phyloP scores from a whole-genome alignment of 2,329 filamentous ascomycete species.

The Ramularia endophylla region DNA sequence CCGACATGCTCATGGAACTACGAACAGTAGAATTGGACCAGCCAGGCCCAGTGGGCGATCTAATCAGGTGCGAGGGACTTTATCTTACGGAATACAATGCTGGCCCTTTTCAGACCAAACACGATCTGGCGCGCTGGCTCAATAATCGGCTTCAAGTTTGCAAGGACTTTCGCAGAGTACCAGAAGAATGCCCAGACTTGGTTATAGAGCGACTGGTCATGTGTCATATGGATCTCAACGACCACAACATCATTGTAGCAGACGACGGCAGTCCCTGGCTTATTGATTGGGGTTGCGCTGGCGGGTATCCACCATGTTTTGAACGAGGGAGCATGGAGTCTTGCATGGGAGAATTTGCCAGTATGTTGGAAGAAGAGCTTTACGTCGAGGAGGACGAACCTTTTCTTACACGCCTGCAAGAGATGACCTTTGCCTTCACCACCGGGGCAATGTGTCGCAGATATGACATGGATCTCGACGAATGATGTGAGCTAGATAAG shows the following conservation, averaged over 20 bases:
- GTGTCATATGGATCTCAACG: not conserved
- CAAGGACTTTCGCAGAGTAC: not conserved
- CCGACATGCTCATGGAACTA: not conserved
- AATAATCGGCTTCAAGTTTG: not conserved
- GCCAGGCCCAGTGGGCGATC: not conserved
- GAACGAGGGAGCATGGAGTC: not conserved
- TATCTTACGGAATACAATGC: not conserved
- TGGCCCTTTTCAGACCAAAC: not conserved
- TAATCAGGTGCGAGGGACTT: not conserved
- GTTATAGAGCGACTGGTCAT: not conserved
- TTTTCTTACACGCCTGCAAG: not conserved
- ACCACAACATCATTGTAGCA: not conserved
- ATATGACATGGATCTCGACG: too few species aligned
- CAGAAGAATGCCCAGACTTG: not conserved
- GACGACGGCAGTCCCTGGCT: not conserved
- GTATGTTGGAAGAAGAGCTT: not conserved
- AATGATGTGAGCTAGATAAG: too few species aligned
- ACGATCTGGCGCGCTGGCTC: not conserved
- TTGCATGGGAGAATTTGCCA: not conserved
- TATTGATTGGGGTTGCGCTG: not conserved
- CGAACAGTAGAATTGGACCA: not conserved
- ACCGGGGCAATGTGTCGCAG: not conserved
- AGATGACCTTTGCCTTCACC: not conserved
- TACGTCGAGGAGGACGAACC: not conserved
- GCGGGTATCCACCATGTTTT: not conserved